A percentile compares a stretch with the other conserved stretches of the same genome.
phyloP scores from a whole-genome alignment of 148 eudicot species.

The Camellia granthamiana region DNA sequence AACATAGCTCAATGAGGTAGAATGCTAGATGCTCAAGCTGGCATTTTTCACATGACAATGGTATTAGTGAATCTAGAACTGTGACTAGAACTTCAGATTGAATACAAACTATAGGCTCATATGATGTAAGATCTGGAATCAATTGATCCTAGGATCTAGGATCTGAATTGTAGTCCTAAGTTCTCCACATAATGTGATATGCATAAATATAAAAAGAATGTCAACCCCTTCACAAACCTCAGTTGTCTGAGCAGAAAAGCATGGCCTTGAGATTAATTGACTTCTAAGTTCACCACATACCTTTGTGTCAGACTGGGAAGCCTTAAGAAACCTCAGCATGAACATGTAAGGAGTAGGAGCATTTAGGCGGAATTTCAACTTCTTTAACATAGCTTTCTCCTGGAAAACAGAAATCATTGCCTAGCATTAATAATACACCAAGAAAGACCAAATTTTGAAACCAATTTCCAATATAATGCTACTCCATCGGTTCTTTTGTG shows the following conservation, averaged over 20 bases:
- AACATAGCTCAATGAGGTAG: slow-evolving; percentile 84
- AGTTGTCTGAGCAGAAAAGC: background rate
- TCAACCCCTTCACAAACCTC: background rate
- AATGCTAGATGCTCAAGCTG: slow-evolving; percentile 88
- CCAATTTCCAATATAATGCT: background rate
- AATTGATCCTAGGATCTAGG: slow-evolving; percentile 1
- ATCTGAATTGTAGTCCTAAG: background rate
- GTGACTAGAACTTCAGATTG: background rate
- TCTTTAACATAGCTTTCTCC: slow-evolving; percentile 71
- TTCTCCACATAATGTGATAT: background rate
- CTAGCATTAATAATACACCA: background rate
- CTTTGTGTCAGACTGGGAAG: slow-evolving; percentile 69
- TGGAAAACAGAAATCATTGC: slow-evolving; percentile 26
- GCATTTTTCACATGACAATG: slow-evolving; percentile 8
- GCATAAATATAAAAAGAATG: background rate
- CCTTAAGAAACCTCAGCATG: slow-evolving; percentile 89
- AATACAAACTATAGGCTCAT: background rate
- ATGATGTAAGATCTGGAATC: background rate
- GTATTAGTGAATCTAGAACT: background rate
- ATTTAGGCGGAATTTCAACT: slow-evolving; percentile 79
- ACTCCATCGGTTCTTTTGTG: background rate
- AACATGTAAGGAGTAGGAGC: slow-evolving; percentile 85
- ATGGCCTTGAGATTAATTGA: background rate
- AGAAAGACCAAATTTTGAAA: background rate
- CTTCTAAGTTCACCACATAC: slow-evolving; percentile 24